These are phyloP conservation scores for Amphirosellinia nigrospora DNA, from an alignment of 495 filamentous ascomycete species.

Conservation along the genomic window DNA sequence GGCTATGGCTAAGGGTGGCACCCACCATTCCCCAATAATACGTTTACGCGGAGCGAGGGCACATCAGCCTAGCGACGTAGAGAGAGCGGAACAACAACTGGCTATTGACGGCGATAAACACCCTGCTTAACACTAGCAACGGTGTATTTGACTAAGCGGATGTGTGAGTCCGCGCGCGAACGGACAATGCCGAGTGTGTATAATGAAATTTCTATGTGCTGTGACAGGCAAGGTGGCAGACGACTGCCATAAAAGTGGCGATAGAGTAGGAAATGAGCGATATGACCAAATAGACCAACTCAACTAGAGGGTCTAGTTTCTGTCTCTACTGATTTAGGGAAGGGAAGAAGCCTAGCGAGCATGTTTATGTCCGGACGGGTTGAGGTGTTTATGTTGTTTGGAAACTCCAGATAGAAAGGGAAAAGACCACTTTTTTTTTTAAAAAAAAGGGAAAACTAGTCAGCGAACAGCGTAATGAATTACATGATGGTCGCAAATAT, in stretches of 20 bases:
- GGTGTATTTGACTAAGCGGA: neutral
- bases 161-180: too few relatives aligned
- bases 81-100: neutral
- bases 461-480: neutral
- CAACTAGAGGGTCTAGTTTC: conserved; percentile 10
- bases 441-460: neutral
- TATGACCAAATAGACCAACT: conserved; percentile 2
- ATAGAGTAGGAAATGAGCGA: neutral
- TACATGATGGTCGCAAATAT: neutral
- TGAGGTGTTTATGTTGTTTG: conserved; percentile 5
- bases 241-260: neutral
- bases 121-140: neutral
- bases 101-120: neutral
- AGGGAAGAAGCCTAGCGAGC: neutral
- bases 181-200: conserved; percentile 4
- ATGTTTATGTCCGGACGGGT: conserved; percentile 8
- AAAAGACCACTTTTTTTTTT: too few relatives aligned
- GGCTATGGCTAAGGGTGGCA: conserved; percentile 33
- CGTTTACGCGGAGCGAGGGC: neutral
- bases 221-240: neutral
- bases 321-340: conserved; percentile 7
- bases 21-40: neutral
- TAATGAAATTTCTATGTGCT: conserved; percentile 22
- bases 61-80: neutral
- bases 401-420: conserved; percentile 15